Base-by-base conservation (phyloP, 2,329 filamentous ascomycete species). In the Monilinia polystroma region DNA sequence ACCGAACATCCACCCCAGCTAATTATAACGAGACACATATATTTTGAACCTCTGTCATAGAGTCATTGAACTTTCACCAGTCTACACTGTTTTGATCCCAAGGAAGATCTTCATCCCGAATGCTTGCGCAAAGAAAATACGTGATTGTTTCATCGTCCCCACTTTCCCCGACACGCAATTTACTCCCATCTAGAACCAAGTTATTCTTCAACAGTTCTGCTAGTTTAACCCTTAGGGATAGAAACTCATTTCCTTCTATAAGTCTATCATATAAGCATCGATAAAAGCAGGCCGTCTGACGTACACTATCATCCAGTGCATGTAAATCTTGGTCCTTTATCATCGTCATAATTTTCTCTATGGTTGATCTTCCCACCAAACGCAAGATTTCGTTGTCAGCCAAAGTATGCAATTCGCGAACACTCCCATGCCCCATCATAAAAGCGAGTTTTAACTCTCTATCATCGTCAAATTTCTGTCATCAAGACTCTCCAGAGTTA, bases 71-170 rank as follows among this genome's bases (percentile, higher is more conserved):
- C 20, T 43, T 58, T 51, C 11, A 65, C 53, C 53, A 65, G 10
- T 58, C 53, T 6, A 58, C 32, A 12, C 8, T 45, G 5, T 14
- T n/a, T 20, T 2, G 59, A 51, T 58, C 45, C 63, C 68, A 69
- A n/a, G 68, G 66, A n/a, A 68, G 49, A 35, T 69, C 66, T 18
- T 57, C 58, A 20, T 68, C 63, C 0, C 23, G n/a, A 18, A 69
- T 60, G 6, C 52, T 12, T 3, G 53, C 66, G 16, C 63, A 69
- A 4, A 64, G 41, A 26, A 69, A 69, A 5, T 49, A 12, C 32
- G 7, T 35, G 32, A 35, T 35, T 23, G 12, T n/a, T 10, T 12
- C 20, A 53, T 16, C 14, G 14, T 29, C 10, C 23, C 32, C 6
- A 32, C 6, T 32, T 6, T 20, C 32, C 29, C 43, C 41, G 18